Conservation (phyloP, 2,329 filamentous ascomycete species). For the Reticulascus tulasneorum region DNA sequence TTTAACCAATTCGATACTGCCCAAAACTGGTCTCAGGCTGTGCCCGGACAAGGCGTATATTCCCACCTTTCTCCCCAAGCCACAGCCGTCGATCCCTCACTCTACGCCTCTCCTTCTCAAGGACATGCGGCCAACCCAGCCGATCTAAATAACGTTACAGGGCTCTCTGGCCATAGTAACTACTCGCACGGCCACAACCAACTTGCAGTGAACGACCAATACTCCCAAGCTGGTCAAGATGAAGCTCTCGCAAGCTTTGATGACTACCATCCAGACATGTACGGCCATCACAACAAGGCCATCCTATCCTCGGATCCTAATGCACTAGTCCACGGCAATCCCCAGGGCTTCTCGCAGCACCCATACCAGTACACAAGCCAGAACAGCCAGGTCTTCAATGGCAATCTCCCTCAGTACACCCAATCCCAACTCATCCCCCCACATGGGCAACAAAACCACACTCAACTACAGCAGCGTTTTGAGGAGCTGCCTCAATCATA, state of each 20-base stretch:
- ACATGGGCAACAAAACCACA: conserved; percentile 27
- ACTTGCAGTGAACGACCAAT: conserved; percentile 16
- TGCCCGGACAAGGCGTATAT: conserved; percentile 25
- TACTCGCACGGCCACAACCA: conserved; percentile 10
- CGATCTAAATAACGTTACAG: conserved; percentile 5
- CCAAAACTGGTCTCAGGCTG: conserved; percentile 33
- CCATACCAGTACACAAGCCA: conserved; percentile 29
- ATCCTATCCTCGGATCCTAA: conserved; percentile 22
- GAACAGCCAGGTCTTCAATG: conserved; percentile 26
- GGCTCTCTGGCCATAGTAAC: conserved; percentile 8
- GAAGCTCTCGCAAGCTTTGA: conserved; percentile 32
- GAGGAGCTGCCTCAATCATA: conserved; percentile 10
- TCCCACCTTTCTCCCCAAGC: conserved; percentile 32
- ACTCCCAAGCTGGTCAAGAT: conserved; percentile 27
- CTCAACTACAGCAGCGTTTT: conserved; percentile 27
- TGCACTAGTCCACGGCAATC: conserved; percentile 25
- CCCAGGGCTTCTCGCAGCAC: conserved; percentile 28
- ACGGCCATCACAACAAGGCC: conserved; percentile 30
- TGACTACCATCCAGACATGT: conserved; percentile 33
- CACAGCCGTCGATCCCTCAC: conserved; percentile 21
- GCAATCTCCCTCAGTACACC: conserved; percentile 26
- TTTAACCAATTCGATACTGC: conserved; percentile 30
- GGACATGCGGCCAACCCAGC: conserved; percentile 8
- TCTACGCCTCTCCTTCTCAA: conserved; percentile 12
- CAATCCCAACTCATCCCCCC: conserved; percentile 30